Conservation (phyloP, 2,329 filamentous ascomycete genomes). For the Trichoderma lentiforme region DNA sequence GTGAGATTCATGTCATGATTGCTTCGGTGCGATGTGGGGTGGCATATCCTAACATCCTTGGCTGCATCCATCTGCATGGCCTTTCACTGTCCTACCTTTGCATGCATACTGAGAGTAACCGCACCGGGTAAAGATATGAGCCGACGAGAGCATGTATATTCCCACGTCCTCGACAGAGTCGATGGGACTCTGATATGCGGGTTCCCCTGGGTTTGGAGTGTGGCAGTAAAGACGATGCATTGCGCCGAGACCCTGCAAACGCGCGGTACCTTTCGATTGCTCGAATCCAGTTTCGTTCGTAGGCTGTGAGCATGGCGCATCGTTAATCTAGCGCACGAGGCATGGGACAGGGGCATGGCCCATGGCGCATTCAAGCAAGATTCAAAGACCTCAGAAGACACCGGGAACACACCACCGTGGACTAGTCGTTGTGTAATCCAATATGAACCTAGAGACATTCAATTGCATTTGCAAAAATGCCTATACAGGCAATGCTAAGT, state of each 20-base stretch:
- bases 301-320: background rate
- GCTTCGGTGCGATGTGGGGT: conserved; percentile 14
- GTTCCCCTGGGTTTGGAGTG: background rate
- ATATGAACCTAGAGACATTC: background rate
- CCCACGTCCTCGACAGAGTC: background rate
- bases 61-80: conserved; percentile 7
- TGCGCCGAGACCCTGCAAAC: background rate
- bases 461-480: background rate
- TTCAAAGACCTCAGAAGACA: background rate
- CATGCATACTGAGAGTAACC: background rate
- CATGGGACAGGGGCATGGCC: background rate
- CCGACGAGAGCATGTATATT: background rate
- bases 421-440: background rate
- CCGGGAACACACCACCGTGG: background rate
- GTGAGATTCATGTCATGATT: conserved; percentile 2
- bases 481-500: background rate
- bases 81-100: background rate
- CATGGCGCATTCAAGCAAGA: background rate
- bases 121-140: background rate
- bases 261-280: background rate
- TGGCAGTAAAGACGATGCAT: background rate
- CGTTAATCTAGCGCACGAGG: background rate
- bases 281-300: background rate
- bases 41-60: conserved; percentile 13
- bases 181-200: background rate